phyloP scores from a whole-genome alignment of 2,329 filamentous ascomycete genomes.

The Aureobasidium sp. region DNA sequence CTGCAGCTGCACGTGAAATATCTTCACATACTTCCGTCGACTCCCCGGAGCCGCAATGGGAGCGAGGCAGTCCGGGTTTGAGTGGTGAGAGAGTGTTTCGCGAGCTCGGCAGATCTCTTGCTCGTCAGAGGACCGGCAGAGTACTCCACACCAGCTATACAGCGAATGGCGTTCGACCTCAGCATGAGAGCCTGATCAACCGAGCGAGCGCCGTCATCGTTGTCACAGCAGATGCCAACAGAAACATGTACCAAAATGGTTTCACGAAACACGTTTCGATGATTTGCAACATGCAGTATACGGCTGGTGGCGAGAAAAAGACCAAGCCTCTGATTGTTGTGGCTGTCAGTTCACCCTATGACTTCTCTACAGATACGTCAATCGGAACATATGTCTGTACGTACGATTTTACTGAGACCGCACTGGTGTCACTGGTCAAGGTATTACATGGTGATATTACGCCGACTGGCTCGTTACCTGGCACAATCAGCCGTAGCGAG shows the following conservation, averaged over 20 bases:
- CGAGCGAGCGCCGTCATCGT: slow-evolving; percentile 82
- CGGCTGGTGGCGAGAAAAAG: slow-evolving; percentile 59
- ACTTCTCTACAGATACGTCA: slow-evolving; percentile 85
- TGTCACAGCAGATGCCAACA: slow-evolving; percentile 85
- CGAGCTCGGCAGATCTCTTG: slow-evolving; percentile 80
- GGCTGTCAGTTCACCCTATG: slow-evolving; percentile 89
- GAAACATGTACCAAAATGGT: slow-evolving; percentile 86
- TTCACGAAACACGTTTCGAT: slow-evolving; percentile 95
- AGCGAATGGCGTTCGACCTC: slow-evolving; percentile 80
- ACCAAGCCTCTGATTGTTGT: slow-evolving; percentile 86
- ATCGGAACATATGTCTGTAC: slow-evolving; percentile 93
- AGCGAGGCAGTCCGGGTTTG: slow-evolving; percentile 60
- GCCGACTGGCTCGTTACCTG: slow-evolving; percentile 48
- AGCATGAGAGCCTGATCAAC: slow-evolving; percentile 88
- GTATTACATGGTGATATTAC: slow-evolving; percentile 70
- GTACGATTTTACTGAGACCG: slow-evolving; percentile 92
- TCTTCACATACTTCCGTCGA: slow-evolving; percentile 52
- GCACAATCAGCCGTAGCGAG: slow-evolving; percentile 77
- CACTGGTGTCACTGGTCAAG: slow-evolving; percentile 74
- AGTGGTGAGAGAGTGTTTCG: slow-evolving; percentile 89
- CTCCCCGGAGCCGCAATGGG: slow-evolving; percentile 48
- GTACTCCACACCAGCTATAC: slow-evolving; percentile 93
- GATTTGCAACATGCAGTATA: slow-evolving; percentile 77
- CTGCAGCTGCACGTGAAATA: slow-evolving; percentile 66
- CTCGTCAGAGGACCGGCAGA: slow-evolving; percentile 74